Base-by-base conservation (phyloP, 2,329 filamentous ascomycete genomes). In the Fusarium lyarnte region DNA sequence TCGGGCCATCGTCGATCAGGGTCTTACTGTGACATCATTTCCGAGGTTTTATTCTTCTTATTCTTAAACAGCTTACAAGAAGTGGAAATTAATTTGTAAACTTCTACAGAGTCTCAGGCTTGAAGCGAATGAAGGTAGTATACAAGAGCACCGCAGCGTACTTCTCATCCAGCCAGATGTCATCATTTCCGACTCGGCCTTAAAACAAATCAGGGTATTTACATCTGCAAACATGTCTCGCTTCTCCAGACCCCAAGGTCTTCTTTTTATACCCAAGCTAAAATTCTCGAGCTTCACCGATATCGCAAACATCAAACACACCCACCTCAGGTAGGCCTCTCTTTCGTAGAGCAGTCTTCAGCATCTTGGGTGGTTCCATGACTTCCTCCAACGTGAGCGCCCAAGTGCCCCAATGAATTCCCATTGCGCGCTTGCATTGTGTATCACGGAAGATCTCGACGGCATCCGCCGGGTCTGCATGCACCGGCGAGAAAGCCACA, bases 321-420 rank as follows among this genome's bases (percentile, higher is more conserved):
- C 93, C 94, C 49, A 86, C 88, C 81, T 95, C 92, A 0, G 88
- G 84, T 2, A 97, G 79, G 0, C 89, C 90, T 76, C 90, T 91
- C 76, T 86, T 87, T 76, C 84, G 87, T 79, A 97, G 82, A 5
- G 94, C 94, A 79, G 93, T 86, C 80, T 87, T 91, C 69, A 98
- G 83, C 79, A 93, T 82, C 80, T 81, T 83, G 3, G 94, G 94
- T 49, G 95, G 95, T 83, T 97, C 94, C 63, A 95, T 80, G 3
- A 97, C 92, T 66, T 95, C 92, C 81, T 98, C 95, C 67, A 90
- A 87, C 0, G 95, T 97, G 74, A 97, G 82, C 2, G 93, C 91
- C 94, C 95, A 98, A 0, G 93, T 91, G 5, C 94, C 95, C 94
- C 95, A 98, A 79, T 98, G 95, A 75, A 98, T 97, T 4, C 90